Evolutionary conservation across 495 filamentous ascomycete species (phyloP).

Genomic region (Lasiosphaeria hispida): DNA sequence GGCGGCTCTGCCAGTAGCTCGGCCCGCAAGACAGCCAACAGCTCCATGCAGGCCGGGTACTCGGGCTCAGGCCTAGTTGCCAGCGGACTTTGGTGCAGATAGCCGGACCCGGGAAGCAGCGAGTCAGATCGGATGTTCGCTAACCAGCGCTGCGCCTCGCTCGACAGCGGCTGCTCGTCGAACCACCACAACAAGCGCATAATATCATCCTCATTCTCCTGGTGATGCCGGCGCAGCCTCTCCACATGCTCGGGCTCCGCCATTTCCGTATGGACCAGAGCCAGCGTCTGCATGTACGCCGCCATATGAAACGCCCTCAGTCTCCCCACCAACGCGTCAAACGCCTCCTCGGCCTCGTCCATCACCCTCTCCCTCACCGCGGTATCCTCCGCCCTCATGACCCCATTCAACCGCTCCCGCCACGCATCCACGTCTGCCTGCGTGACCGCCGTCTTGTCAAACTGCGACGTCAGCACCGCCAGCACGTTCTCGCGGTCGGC

Average conservation of each 20-base stretch:
- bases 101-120: background rate
- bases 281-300: constrained; percentile 19
- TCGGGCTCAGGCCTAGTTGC: constrained; percentile 23
- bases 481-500: constrained; percentile 16
- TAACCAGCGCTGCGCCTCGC: constrained; percentile 24
- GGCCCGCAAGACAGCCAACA: constrained; percentile 35
- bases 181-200: constrained; percentile 17
- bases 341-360: background rate
- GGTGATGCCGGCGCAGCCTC: constrained; percentile 18
- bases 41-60: constrained; percentile 33
- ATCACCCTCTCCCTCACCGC: background rate
- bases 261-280: constrained; percentile 8
- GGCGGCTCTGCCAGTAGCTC: constrained; percentile 32
- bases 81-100: constrained; percentile 23
- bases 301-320: constrained; percentile 7
- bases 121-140: constrained; percentile 15
- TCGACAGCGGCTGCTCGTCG: constrained; percentile 1
- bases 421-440: constrained; percentile 16
- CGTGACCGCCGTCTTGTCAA: constrained; percentile 14
- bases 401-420: constrained; percentile 3
- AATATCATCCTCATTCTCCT: constrained; percentile 4
- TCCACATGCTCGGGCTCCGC: constrained; percentile 16
- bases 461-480: background rate
- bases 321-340: constrained; percentile 5
- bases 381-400: background rate